These are phyloP conservation scores for Nannochloris sp. DNA, from an alignment of 139 green algal genomes.

Conservation along the genomic window DNA sequence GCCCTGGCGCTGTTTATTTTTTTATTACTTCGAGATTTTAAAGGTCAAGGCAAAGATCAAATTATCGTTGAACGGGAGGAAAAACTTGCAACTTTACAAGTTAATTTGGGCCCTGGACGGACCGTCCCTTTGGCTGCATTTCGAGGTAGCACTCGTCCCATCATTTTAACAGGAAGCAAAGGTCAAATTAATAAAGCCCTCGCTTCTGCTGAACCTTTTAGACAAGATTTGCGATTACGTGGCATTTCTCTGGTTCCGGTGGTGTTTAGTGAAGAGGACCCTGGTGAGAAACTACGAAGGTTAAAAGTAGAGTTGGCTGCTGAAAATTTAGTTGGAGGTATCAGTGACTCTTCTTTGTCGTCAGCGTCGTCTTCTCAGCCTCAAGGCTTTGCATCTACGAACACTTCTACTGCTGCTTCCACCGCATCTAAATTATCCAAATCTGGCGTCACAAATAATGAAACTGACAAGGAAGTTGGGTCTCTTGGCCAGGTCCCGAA, in stretches of 20 bases:
- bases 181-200: constrained; percentile 47
- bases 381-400: background rate
- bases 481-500: background rate
- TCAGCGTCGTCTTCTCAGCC: background rate
- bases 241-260: constrained; percentile 57
- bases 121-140: constrained; percentile 70
- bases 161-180: constrained; percentile 68
- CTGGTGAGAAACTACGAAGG: constrained; percentile 41
- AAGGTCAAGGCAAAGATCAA: constrained; percentile 35
- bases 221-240: constrained; percentile 50
- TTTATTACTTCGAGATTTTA: constrained; percentile 68
- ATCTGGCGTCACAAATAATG: background rate
- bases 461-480: background rate
- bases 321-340: background rate
- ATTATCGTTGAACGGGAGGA: constrained; percentile 67
- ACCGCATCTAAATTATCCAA: background rate
- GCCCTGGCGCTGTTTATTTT: constrained; percentile 53
- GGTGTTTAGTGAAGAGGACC: constrained; percentile 35
- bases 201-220: constrained; percentile 40
- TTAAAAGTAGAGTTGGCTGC: constrained; percentile 57
- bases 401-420: too few species aligned
- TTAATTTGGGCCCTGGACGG: constrained; percentile 27
- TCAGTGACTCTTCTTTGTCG: background rate
- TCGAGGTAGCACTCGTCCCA: constrained; percentile 58
- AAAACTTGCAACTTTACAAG: constrained; percentile 65